A percentile compares a stretch with the other conserved stretches of the same genome.
These are phyloP conservation scores for Asterophora lycoperdoides DNA, from an alignment of 768 basidiomycete species.

Conservation along the genomic window DNA sequence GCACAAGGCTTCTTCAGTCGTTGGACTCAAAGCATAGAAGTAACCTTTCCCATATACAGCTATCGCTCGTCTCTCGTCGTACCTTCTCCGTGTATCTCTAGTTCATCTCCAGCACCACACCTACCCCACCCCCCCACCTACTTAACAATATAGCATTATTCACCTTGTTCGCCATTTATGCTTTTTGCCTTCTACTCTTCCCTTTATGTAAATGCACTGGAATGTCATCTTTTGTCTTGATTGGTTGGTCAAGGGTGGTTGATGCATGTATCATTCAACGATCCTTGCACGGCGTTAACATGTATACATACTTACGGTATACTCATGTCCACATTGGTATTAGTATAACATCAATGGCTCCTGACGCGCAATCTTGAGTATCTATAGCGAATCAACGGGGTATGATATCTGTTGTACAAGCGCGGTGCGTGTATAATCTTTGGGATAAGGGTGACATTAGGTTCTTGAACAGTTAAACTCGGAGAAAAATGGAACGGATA, in stretches of 20 bases:
- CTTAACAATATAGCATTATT: background rate
- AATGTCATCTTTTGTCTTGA: no score
- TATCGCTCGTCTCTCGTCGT: background rate
- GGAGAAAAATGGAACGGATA: slow-evolving; percentile 12
- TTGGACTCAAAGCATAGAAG: slow-evolving; percentile 26
- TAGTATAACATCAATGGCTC: no score
- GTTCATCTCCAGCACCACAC: background rate
- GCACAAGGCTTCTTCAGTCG: slow-evolving; percentile 14
- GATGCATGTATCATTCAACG: no score
- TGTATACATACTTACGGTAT: no score
- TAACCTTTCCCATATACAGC: background rate
- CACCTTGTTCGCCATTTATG: background rate
- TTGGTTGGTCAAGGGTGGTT: no score
- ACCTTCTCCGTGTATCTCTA: slow-evolving; percentile 13
- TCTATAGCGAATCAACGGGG: slow-evolving; percentile 10
- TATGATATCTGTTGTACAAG: slow-evolving; percentile 21
- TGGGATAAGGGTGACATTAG: slow-evolving; percentile 3
- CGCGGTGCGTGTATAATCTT: slow-evolving; percentile 2
- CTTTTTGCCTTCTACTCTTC: background rate
- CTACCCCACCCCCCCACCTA: no score
- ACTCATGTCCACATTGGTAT: no score
- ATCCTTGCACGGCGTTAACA: no score
- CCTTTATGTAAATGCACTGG: no score
- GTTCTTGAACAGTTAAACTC: no score
- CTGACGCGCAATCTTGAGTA: no score